Percentiles rank a stretch among this genome's conserved stretches.
phyloP scores from a whole-genome alignment of 148 eudicot species.

The Vaccinium darrowii region DNA sequence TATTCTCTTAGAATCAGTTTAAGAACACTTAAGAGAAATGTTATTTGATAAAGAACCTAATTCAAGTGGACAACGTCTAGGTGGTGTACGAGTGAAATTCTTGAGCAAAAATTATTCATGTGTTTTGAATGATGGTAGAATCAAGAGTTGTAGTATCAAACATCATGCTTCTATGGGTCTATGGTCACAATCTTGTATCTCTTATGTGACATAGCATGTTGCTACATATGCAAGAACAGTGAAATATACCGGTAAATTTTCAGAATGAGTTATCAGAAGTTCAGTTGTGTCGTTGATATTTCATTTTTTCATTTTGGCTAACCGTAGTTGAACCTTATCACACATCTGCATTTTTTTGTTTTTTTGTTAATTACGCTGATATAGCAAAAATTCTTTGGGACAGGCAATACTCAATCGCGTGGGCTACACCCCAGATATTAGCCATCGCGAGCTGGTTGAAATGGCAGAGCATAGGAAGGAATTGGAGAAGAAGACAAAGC shows the following conservation, averaged over 20 bases:
- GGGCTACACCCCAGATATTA: conserved; percentile 87
- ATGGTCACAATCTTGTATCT: not conserved
- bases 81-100: not conserved
- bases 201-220: not conserved
- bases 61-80: not conserved
- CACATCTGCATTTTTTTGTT: not conserved
- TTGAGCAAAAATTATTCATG: not conserved
- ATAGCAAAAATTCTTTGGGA: conserved; percentile 4
- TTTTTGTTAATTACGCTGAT: not conserved
- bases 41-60: not conserved
- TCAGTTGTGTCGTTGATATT: not conserved
- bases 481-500: conserved; percentile 86
- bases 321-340: not conserved
- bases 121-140: not conserved
- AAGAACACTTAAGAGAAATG: not conserved
- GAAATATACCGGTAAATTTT: not conserved
- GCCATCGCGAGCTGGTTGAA: conserved; percentile 88
- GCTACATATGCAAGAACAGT: not conserved
- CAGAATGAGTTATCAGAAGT: not conserved
- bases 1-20: not conserved
- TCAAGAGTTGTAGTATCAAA: not conserved
- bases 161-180: not conserved
- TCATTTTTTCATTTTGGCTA: not conserved
- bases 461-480: conserved; percentile 95
- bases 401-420: conserved; percentile 87